Evolutionary conservation across 805 yeast genomes (phyloP).

Genomic region (Candida yuanshanica): DNA sequence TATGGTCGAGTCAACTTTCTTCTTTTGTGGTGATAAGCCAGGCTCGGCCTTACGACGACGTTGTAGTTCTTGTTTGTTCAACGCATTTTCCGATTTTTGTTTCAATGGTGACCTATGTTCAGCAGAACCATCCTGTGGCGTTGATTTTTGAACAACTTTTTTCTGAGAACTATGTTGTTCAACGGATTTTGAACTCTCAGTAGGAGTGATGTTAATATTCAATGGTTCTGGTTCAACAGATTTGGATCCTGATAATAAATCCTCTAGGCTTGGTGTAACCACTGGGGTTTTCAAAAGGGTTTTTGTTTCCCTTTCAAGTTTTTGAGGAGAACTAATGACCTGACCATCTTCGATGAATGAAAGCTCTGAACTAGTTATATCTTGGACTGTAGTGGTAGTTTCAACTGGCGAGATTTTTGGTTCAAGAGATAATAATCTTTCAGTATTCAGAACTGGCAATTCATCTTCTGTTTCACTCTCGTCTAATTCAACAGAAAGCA

Average conservation of each 20-base stretch:
- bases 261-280: slow-evolving; percentile 1
- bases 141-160: background rate
- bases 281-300: slow-evolving; percentile 1
- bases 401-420: slow-evolving; percentile 2
- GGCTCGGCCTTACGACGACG: slow-evolving; percentile 29
- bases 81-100: slow-evolving; percentile 10
- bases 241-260: slow-evolving; percentile 3
- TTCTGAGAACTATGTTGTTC: background rate
- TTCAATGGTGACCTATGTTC: slow-evolving; percentile 10
- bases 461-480: slow-evolving; percentile 32
- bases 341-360: slow-evolving; percentile 1
- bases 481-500: slow-evolving; percentile 44
- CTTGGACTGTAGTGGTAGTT: background rate
- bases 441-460: background rate
- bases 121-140: background rate
- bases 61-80: slow-evolving; percentile 15
- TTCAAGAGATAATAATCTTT: slow-evolving; percentile 12
- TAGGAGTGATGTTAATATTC: background rate
- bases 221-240: slow-evolving; percentile 9
- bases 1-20: slow-evolving; percentile 17
- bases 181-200: slow-evolving; percentile 7
- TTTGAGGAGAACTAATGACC: slow-evolving; percentile 1
- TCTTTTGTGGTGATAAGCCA: slow-evolving; percentile 25
- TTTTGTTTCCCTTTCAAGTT: background rate
- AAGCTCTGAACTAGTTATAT: slow-evolving; percentile 5